A percentile compares a stretch with the other conserved stretches of the same genome.
phyloP scores from a whole-genome alignment of 179 eudicot species.

The Spinacia oleracea region DNA sequence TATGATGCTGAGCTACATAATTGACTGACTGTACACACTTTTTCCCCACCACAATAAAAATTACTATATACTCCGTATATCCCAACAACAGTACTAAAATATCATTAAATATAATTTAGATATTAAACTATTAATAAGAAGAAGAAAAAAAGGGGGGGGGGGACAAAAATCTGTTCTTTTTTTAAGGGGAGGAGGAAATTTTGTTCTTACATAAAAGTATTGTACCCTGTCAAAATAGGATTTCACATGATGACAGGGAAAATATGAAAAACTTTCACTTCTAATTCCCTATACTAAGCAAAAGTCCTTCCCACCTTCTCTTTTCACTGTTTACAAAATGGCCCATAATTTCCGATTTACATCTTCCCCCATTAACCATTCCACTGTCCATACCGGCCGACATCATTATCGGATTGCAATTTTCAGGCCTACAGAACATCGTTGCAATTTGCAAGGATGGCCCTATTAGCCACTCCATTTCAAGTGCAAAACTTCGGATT shows the following conservation, averaged over 20 bases:
- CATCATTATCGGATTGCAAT: not conserved
- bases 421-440: not conserved
- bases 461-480: not conserved
- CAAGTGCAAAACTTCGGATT: not conserved
- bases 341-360: not conserved
- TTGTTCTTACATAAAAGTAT: slow-evolving; percentile 13
- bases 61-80: too few relatives aligned
- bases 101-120: too few relatives aligned
- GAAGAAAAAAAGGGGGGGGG: not conserved
- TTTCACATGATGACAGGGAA: not conserved
- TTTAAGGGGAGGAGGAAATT: not conserved
- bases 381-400: not conserved
- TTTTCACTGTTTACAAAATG: not conserved
- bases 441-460: not conserved
- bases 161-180: slow-evolving; percentile 12
- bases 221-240: not conserved
- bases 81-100: too few relatives aligned
- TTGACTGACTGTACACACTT: slow-evolving; percentile 8
- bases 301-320: not conserved
- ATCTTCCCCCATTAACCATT: slow-evolving; percentile 8
- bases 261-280: not conserved
- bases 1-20: slow-evolving; percentile 16
- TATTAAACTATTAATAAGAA: not conserved
- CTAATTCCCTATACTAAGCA: not conserved
- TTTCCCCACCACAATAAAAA: slow-evolving; percentile 5